Evolutionary conservation across 768 basidiomycete species (phyloP).

Genomic region (Boletus sp.): DNA sequence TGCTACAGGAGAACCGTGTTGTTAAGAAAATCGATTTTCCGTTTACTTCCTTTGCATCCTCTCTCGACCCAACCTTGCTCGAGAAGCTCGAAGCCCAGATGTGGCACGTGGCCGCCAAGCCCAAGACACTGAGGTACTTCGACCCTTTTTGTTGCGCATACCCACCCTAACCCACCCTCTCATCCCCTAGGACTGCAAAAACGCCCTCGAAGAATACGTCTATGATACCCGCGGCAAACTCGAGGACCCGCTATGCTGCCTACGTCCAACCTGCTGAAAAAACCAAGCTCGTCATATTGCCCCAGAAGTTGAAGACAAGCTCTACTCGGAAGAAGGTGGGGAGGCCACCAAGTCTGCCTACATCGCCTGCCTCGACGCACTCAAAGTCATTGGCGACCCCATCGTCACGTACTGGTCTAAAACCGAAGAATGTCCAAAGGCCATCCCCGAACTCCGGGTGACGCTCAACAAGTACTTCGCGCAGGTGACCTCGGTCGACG

Average conservation of each 20-base stretch:
- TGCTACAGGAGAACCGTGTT: conserved; percentile 80
- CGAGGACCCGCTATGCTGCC: conserved; percentile 77
- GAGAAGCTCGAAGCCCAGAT: conserved; percentile 81
- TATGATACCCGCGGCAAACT: conserved; percentile 94
- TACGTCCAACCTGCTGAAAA: conserved; percentile 80
- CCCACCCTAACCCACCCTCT: not conserved
- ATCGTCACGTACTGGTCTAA: conserved; percentile 83
- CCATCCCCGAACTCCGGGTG: conserved; percentile 78
- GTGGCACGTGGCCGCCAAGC: conserved; percentile 89
- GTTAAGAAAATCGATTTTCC: conserved; percentile 82
- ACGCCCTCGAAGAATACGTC: conserved; percentile 97
- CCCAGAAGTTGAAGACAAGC: conserved; percentile 90
- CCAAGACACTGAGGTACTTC: conserved; percentile 88
- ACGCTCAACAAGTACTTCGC: conserved; percentile 82
- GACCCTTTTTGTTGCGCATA: conserved; percentile 1
- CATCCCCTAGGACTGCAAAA: conserved; percentile 93
- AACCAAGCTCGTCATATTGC: conserved; percentile 64
- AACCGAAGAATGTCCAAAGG: conserved; percentile 72
- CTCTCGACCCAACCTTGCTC: conserved; percentile 61
- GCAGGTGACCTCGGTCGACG: conserved; percentile 81
- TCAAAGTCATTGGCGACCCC: conserved; percentile 83
- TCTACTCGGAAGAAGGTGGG: conserved; percentile 95
- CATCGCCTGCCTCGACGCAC: conserved; percentile 73
- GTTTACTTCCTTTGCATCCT: conserved; percentile 62
- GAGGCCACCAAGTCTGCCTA: conserved; percentile 97